phyloP scores from a whole-genome alignment of 768 basidiomycete species.

The Trametes cingulata region DNA sequence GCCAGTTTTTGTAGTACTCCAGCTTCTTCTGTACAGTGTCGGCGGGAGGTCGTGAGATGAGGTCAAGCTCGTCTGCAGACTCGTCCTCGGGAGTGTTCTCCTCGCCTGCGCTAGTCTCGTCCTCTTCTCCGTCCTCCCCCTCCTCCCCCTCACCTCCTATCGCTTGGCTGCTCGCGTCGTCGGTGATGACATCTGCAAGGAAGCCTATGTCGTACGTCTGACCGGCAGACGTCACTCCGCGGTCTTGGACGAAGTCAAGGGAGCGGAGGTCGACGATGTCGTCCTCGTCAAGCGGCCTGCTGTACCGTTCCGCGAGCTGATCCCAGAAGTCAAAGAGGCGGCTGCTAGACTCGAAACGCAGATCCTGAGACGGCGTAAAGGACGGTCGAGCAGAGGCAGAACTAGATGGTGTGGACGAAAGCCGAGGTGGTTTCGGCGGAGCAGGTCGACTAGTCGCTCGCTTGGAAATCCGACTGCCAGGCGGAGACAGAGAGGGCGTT shows the following conservation, averaged over 20 bases:
- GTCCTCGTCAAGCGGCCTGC: slow-evolving; percentile 69
- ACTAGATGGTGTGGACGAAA: slow-evolving; percentile 42
- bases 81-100: slow-evolving; percentile 40
- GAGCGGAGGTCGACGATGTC: slow-evolving; percentile 74
- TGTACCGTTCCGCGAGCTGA: slow-evolving; percentile 67
- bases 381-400: slow-evolving; percentile 26
- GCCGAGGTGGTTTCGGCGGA: slow-evolving; percentile 51
- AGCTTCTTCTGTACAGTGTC: slow-evolving; percentile 35
- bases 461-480: slow-evolving; percentile 35
- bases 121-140: slow-evolving; percentile 50
- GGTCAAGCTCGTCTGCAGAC: slow-evolving; percentile 56
- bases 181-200: slow-evolving; percentile 35
- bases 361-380: slow-evolving; percentile 33
- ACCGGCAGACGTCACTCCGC: slow-evolving; percentile 55
- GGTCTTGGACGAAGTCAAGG: slow-evolving; percentile 63
- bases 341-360: slow-evolving; percentile 55
- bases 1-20: slow-evolving; percentile 33
- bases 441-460: slow-evolving; percentile 33
- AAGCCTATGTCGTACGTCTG: slow-evolving; percentile 52
- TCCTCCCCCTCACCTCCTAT: slow-evolving; percentile 47
- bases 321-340: slow-evolving; percentile 67
- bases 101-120: slow-evolving; percentile 38
- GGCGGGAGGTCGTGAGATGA: slow-evolving; percentile 40
- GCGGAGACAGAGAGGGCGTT: slow-evolving; percentile 57
- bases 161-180: slow-evolving; percentile 43